Base-by-base conservation (phyloP, 352 stramenopile species). In the Phytophthora pistaciae region DNA sequence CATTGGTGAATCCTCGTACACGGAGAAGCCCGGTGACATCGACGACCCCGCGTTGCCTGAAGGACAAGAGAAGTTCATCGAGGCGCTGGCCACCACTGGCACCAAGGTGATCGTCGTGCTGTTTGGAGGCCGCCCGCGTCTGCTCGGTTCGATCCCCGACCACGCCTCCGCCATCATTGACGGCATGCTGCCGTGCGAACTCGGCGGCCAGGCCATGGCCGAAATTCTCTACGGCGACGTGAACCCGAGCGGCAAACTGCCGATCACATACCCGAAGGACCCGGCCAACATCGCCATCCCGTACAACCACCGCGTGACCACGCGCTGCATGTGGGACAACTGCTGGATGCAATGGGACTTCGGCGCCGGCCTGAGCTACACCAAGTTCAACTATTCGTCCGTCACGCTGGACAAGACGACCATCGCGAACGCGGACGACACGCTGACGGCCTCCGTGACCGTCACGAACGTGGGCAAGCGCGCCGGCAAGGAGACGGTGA, bases 21-120 rank as follows among this genome's bases (percentile, higher is more conserved):
- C 89, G 1, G 91, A 97, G 56, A 97, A 96, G 54, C 81, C 78
- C 2, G 90, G 90, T 10, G 91, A 97, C 63, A 89, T 97, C 31
- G 69, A 91, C 25, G 78, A 96, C 60, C 59, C 91, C 3, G 71
- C 76, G 0, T 70, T 96, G 10, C 82, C 88, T 0, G 44, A 60
- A 27, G 85, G 88, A 0, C 83, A 96, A 57, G 70, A 89, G 33
- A 78, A 84, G 52, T 96, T 93, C 61, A 80, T 97, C 10, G 75
- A 80, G 14, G 66, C 81, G 14, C 68, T 96, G n/a, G 64, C 67
- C 0, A 76, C 74, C 4, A 91, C 83, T 0, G 74, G 79, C 6
- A 91, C 87, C 14, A 93, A 92, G 46, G 71, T 97, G 14, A 80
- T 97, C 16, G 57, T 95, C 1, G 78, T 96, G 10, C 74, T 95